These are phyloP conservation scores for Monosporozyma siamensis DNA, from an alignment of 805 yeast species.

Conservation along the genomic window DNA sequence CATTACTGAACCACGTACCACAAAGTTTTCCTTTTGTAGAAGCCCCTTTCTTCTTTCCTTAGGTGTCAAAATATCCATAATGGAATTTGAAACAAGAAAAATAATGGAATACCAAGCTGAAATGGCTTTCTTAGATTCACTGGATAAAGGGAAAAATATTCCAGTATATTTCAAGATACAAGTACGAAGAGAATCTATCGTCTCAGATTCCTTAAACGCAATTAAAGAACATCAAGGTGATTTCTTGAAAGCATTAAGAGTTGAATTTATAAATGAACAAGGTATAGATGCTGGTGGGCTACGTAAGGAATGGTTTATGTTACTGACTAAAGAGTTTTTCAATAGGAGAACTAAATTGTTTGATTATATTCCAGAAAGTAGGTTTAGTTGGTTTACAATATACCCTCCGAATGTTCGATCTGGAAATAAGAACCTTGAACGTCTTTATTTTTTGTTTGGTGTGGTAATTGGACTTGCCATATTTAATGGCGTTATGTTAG, in stretches of 20 bases:
- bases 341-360: constrained; percentile 62
- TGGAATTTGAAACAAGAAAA: constrained; percentile 72
- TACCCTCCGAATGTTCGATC: constrained; percentile 29
- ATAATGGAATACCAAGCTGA: constrained; percentile 84
- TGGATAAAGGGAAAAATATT: constrained; percentile 50
- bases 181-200: constrained; percentile 57
- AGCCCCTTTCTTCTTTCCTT: constrained; percentile 75
- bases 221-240: constrained; percentile 48
- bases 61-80: constrained; percentile 70
- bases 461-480: constrained; percentile 83
- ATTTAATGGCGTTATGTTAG: constrained; percentile 80
- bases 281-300: constrained; percentile 96
- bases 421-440: constrained; percentile 25
- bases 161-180: constrained; percentile 62
- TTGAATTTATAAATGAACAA: constrained; percentile 79
- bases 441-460: constrained; percentile 70
- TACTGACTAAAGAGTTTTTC: constrained; percentile 62
- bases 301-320: constrained; percentile 85
- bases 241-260: constrained; percentile 62
- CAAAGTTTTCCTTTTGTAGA: constrained; percentile 52
- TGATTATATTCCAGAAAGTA: constrained; percentile 55
- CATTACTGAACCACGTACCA: neutral
- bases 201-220: constrained; percentile 64
- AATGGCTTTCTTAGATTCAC: constrained; percentile 72
- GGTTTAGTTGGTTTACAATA: constrained; percentile 65